Evolutionary conservation across 257 asterid genomes (phyloP), one percentile per base, ranked within the genome.

Genomic region (Marsdenia floribunda): DNA sequence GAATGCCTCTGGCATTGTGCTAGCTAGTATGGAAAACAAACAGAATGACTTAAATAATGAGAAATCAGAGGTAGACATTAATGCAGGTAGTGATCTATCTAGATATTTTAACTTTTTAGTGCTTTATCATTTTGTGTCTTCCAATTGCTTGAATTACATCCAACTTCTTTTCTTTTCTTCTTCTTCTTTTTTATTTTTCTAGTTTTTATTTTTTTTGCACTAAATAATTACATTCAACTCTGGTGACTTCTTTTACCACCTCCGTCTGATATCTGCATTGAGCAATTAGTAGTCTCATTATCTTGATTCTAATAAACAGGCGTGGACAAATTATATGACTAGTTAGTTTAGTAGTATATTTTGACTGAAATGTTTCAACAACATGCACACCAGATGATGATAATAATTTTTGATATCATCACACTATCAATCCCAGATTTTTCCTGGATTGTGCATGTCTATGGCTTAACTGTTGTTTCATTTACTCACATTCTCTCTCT

Each of bases 1-100:
- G 79, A 86, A 89, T 82, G 81, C 93, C 74, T 89, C 96, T 66
- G 90, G 92, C 76, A 82, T 87, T 74, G 70, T 87, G 80, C 84
- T 90, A 67, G 79, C 97, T 82, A 73, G 83, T 75, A 46, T 81
- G 47, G 80, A 77, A 69, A 87, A 79, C 81, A 85, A 84, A 80
- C 87, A 81, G 72, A 89, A 82, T 81, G 91, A 80, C 69, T 75
- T 89, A 77, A 76, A 82, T 77, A 85, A 77, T 59, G 88, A 81
- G 76, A 87, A 87, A 84, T 72, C 82, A 72, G 80, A 77, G 57
- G 69, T 78, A 65, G 79, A 77, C 61, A 73, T 78, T 70, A 83
- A 65, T 79, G 55, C 85, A 22, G 93, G 97, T 91, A 60, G 37
- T 76, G 80, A 61, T 73, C 59, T 71, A 79, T 26, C 26, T 58